Conservation (phyloP, 73 alveolate species). For the Paramecium bursaria region DNA sequence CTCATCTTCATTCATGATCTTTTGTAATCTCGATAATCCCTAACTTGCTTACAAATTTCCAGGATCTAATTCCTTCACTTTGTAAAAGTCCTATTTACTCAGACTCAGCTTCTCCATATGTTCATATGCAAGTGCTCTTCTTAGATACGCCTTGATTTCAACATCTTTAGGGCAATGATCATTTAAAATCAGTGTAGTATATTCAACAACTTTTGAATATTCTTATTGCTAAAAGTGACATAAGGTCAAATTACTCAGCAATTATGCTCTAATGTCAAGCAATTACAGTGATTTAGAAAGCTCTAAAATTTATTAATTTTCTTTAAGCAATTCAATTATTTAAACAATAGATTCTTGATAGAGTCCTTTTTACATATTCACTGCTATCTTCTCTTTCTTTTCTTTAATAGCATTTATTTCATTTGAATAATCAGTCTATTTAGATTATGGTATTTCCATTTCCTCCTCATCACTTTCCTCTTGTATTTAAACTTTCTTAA, state of each 20-base stretch:
- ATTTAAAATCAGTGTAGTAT: constrained; percentile 68
- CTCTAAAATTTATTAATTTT: neutral
- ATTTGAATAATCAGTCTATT: constrained; percentile 57
- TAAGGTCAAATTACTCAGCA: constrained; percentile 74
- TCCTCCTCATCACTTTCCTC: constrained; percentile 81
- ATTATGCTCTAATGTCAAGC: constrained; percentile 62
- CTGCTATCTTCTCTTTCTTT: constrained; percentile 66
- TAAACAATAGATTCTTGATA: constrained; percentile 75
- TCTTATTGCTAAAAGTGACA: constrained; percentile 75
- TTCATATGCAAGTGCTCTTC: constrained; percentile 72
- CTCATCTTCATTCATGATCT: constrained; percentile 51
- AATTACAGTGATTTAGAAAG: constrained; percentile 29
- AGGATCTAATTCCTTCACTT: constrained; percentile 61
- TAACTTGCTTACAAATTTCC: constrained; percentile 58
- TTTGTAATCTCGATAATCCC: constrained; percentile 52
- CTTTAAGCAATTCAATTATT: constrained; percentile 35
- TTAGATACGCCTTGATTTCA: constrained; percentile 49
- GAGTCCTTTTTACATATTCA: constrained; percentile 75
- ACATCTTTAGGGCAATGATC: constrained; percentile 48
- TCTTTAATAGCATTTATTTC: constrained; percentile 55
- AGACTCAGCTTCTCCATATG: constrained; percentile 49
- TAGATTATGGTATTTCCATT: constrained; percentile 44
- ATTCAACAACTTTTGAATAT: constrained; percentile 71
- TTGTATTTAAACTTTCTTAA: constrained; percentile 76
- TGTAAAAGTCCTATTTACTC: constrained; percentile 42